These are phyloP conservation scores for Solanum aculeatissimum DNA, from an alignment of 305 asterid species.

Conservation along the genomic window DNA sequence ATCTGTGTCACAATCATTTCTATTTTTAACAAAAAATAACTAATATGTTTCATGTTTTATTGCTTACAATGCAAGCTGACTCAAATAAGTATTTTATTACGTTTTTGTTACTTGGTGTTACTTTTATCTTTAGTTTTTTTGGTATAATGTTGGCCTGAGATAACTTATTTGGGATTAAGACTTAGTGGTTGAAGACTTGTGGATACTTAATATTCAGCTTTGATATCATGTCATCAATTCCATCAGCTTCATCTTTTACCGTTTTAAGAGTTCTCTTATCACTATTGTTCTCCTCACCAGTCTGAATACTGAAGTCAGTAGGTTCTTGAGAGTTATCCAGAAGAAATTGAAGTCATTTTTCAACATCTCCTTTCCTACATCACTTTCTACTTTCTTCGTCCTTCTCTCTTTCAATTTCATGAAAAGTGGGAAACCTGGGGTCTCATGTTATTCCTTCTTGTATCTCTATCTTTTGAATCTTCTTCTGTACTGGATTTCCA, in stretches of 20 bases:
- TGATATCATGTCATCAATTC: conserved; percentile 22
- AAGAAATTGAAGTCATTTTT: conserved; percentile 83
- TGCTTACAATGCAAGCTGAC: too few species aligned
- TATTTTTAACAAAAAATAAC: too few species aligned
- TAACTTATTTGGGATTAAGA: too few species aligned
- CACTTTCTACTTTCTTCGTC: conserved; percentile 71
- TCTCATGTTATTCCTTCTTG: conserved; percentile 26
- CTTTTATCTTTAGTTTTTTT: too few species aligned
- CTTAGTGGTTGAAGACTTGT: too few species aligned
- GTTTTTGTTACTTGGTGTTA: too few species aligned
- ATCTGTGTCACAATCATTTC: too few species aligned
- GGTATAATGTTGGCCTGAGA: too few species aligned
- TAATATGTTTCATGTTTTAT: too few species aligned
- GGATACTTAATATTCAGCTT: not conserved
- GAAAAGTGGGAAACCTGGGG: conserved; percentile 36
- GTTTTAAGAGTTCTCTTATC: not conserved
- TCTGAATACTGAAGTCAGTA: conserved; percentile 8
- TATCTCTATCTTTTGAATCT: conserved; percentile 30
- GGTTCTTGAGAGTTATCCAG: conserved; percentile 39
- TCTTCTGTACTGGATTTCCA: conserved; percentile 26
- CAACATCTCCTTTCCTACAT: conserved; percentile 86
- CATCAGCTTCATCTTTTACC: conserved; percentile 1
- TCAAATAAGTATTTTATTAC: too few species aligned
- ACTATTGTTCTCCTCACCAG: conserved; percentile 9
- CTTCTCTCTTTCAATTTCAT: conserved; percentile 30